These are phyloP conservation scores for Avena eriantha DNA, from an alignment of 176 grass and related monocot species.

Conservation along the genomic window DNA sequence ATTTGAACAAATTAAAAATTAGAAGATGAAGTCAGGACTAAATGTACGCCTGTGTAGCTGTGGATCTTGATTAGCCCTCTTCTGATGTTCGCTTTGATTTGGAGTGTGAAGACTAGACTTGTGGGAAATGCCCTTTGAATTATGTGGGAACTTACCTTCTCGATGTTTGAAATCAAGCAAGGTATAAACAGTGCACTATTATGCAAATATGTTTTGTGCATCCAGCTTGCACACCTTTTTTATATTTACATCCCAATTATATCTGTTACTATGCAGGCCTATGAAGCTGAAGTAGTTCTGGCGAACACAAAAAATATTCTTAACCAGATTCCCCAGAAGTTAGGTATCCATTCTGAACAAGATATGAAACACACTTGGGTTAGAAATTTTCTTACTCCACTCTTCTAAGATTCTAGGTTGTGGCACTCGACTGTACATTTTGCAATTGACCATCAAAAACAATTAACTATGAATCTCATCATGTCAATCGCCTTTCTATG, in stretches of 20 bases:
- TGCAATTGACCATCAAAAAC: too few species aligned
- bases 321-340: constrained; percentile 83
- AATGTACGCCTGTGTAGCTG: too few species aligned
- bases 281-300: constrained; percentile 84
- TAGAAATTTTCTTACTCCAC: constrained; percentile 14
- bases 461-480: too few species aligned
- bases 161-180: constrained; percentile 74
- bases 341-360: constrained; percentile 61
- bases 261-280: constrained; percentile 55
- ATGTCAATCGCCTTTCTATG: too few species aligned
- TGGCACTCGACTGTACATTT: too few species aligned
- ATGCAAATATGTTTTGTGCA: constrained; percentile 27
- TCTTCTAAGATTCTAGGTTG: too few species aligned
- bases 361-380: neutral
- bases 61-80: too few species aligned
- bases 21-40: too few species aligned
- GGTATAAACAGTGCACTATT: constrained; percentile 40
- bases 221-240: neutral
- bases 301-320: constrained; percentile 94
- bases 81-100: too few species aligned
- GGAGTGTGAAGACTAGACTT: constrained; percentile 67
- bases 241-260: constrained; percentile 34
- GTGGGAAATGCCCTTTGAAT: constrained; percentile 88
- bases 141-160: constrained; percentile 81
- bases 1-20: too few species aligned